Evolutionary conservation across 2,329 filamentous ascomycete genomes (phyloP).

Genomic region (Aspergillus sp.): DNA sequence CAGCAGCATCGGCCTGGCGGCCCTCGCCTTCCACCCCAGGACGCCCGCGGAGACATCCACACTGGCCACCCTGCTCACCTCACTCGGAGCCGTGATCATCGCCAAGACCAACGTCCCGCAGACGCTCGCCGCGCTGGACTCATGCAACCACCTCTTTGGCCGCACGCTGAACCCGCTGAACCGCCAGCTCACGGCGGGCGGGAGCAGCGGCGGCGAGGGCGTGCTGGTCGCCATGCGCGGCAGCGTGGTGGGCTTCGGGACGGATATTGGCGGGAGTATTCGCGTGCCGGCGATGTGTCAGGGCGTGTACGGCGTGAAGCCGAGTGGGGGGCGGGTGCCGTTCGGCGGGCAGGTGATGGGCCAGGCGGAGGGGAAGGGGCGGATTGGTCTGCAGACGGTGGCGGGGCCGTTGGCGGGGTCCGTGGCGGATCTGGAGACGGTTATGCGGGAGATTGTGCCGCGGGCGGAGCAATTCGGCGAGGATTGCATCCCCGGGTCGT

Average conservation of each 20-base stretch:
- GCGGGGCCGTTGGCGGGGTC: conserved; percentile 36
- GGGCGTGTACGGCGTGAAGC: conserved; percentile 49
- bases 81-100: conserved; percentile 56
- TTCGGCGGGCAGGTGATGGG: conserved; percentile 37
- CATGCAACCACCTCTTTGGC: conserved; percentile 53
- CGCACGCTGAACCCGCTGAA: conserved; percentile 52
- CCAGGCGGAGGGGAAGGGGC: conserved; percentile 19
- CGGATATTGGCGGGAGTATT: conserved; percentile 50
- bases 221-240: conserved; percentile 48
- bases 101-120: conserved; percentile 62
- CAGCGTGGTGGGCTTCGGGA: conserved; percentile 50
- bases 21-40: conserved; percentile 50
- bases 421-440: conserved; percentile 34
- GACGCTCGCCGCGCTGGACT: conserved; percentile 30
- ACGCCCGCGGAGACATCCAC: conserved; percentile 43
- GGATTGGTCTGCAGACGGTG: conserved; percentile 44
- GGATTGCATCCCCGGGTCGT: conserved; percentile 37
- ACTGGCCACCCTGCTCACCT: conserved; percentile 49
- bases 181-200: conserved; percentile 46
- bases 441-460: conserved; percentile 46
- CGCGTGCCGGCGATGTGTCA: conserved; percentile 55
- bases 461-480: conserved; percentile 47
- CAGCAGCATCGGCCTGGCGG: conserved; percentile 50
- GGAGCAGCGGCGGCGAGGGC: conserved; percentile 53
- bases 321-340: conserved; percentile 46